Evolutionary conservation across 2,329 filamentous ascomycete genomes (phyloP).

Genomic region (Pyrenochaeta sp.): DNA sequence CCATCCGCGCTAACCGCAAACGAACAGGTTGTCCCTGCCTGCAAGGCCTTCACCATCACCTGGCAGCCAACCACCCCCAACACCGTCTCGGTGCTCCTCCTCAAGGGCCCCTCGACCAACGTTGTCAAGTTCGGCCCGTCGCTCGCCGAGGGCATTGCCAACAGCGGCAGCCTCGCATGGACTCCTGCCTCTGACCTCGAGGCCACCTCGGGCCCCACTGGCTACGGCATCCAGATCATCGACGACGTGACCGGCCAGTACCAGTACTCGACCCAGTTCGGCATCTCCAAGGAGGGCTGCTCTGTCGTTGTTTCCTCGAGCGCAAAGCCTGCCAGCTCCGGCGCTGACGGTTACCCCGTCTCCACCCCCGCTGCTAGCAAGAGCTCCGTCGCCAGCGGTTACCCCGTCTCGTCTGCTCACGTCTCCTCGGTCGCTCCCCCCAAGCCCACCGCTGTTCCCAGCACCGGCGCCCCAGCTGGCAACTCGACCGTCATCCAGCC

Average conservation of each 20-base stretch:
- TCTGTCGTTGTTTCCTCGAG: slow-evolving; percentile 26
- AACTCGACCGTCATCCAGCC: slow-evolving; percentile 43
- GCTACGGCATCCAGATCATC: slow-evolving; percentile 70
- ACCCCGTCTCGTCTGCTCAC: slow-evolving; percentile 11
- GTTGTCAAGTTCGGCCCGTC: slow-evolving; percentile 61
- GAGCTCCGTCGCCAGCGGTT: not conserved
- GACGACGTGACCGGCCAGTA: slow-evolving; percentile 67
- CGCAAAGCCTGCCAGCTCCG: slow-evolving; percentile 13
- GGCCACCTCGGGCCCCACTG: slow-evolving; percentile 53
- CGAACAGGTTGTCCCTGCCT: slow-evolving; percentile 61
- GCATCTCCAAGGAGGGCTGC: slow-evolving; percentile 59
- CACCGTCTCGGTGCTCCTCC: slow-evolving; percentile 66
- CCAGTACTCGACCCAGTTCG: slow-evolving; percentile 69
- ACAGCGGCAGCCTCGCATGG: slow-evolving; percentile 66
- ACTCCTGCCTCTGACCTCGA: slow-evolving; percentile 60
- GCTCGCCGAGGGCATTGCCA: slow-evolving; percentile 60
- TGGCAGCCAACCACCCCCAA: slow-evolving; percentile 62
- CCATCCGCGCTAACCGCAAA: slow-evolving; percentile 13
- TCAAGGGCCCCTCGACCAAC: slow-evolving; percentile 66
- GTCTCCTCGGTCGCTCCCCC: slow-evolving; percentile 19
- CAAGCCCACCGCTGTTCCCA: slow-evolving; percentile 21
- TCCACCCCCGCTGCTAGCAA: slow-evolving; percentile 19
- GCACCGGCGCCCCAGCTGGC: slow-evolving; percentile 31
- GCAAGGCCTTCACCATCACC: slow-evolving; percentile 65
- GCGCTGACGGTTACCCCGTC: slow-evolving; percentile 20